These are phyloP conservation scores for Boletellus ananiceps DNA, from an alignment of 768 basidiomycete species.

Conservation along the genomic window DNA sequence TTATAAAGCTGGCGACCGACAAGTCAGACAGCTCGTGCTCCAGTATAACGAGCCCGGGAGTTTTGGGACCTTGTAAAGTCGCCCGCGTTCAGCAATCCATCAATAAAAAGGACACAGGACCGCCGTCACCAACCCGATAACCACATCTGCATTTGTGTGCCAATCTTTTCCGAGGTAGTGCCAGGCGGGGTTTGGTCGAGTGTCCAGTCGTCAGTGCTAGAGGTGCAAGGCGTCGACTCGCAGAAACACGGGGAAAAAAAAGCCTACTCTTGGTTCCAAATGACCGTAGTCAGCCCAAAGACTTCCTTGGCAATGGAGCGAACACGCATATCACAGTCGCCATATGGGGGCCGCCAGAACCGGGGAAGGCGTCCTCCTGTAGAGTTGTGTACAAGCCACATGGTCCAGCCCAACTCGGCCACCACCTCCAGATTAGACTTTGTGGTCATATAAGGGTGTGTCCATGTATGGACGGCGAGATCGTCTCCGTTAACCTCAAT, in stretches of 20 bases:
- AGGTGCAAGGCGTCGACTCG: not conserved
- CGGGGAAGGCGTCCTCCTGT: constrained; percentile 71
- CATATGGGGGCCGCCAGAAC: constrained; percentile 89
- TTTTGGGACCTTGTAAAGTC: constrained; percentile 50
- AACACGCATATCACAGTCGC: constrained; percentile 80
- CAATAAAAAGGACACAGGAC: not conserved
- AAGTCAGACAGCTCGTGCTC: constrained; percentile 74
- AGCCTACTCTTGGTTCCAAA: constrained; percentile 87
- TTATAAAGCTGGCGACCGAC: constrained; percentile 63
- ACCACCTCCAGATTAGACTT: constrained; percentile 64
- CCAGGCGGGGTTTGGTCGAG: constrained; percentile 36
- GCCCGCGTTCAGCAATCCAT: not conserved
- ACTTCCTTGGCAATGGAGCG: constrained; percentile 81
- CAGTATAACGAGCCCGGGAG: constrained; percentile 74
- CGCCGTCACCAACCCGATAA: constrained; percentile 39
- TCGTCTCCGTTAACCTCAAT: constrained; percentile 39
- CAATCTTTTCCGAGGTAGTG: constrained; percentile 46
- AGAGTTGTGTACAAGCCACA: constrained; percentile 73
- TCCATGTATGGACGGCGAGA: constrained; percentile 50
- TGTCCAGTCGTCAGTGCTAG: constrained; percentile 75
- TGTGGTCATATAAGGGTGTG: constrained; percentile 79
- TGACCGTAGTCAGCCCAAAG: constrained; percentile 77
- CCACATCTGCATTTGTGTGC: constrained; percentile 51
- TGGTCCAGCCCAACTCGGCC: constrained; percentile 74
- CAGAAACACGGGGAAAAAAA: not conserved